These are phyloP conservation scores for Hypoxylon fuscum DNA, from an alignment of 495 filamentous ascomycete genomes.

Conservation along the genomic window DNA sequence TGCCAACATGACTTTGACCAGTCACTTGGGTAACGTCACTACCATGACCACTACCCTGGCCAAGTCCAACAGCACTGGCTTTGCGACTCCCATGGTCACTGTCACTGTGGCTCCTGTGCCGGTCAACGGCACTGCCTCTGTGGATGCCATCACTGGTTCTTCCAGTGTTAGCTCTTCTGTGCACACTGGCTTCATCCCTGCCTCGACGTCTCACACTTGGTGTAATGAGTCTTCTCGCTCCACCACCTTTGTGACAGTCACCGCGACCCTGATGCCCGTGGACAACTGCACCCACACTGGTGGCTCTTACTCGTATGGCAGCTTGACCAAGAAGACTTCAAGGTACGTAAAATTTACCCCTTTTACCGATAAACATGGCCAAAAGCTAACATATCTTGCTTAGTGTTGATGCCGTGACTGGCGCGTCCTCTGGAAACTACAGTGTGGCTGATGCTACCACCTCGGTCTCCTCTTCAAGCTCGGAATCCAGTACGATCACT, in stretches of 20 bases:
- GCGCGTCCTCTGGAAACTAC: neutral
- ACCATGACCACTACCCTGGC: neutral
- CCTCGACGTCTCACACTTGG: no score
- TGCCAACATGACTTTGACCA: neutral
- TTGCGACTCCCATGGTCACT: conserved; percentile 15
- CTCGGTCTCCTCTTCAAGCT: neutral
- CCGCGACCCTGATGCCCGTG: neutral
- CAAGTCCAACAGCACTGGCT: conserved; percentile 1
- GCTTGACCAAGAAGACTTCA: conserved; percentile 1
- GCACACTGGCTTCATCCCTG: neutral
- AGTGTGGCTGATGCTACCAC: neutral
- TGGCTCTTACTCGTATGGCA: no score
- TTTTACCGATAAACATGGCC: neutral
- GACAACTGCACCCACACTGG: conserved; percentile 20
- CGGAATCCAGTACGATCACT: neutral
- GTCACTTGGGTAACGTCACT: neutral
- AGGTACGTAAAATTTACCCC: conserved; percentile 19
- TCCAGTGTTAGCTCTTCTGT: no score
- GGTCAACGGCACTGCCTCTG: no score
- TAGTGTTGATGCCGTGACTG: conserved; percentile 16
- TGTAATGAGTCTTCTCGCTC: no score
- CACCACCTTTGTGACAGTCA: conserved; percentile 25
- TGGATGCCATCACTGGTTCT: conserved; percentile 22
- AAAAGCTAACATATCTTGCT: conserved; percentile 11
- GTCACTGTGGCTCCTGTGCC: conserved; percentile 22